A percentile compares a stretch with the other conserved stretches of the same genome.
phyloP scores from a whole-genome alignment of 2,329 filamentous ascomycete genomes.

The Monilinia polystroma region DNA sequence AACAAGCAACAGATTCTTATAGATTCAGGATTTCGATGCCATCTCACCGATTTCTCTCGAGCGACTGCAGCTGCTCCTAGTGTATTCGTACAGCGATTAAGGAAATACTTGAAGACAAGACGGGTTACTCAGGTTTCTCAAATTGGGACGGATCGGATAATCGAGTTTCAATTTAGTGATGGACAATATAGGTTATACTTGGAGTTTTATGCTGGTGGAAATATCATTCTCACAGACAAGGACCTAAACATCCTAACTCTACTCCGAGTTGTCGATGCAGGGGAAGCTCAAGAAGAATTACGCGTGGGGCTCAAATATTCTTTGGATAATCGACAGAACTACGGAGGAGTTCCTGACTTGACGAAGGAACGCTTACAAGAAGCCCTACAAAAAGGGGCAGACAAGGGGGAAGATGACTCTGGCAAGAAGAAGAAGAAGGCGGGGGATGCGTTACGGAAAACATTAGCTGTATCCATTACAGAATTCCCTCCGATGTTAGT shows the following conservation, averaged over 20 bases:
- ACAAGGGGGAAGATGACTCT: constrained; percentile 53
- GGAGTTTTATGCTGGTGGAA: constrained; percentile 95
- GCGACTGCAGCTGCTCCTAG: constrained; percentile 83
- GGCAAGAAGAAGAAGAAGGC: constrained; percentile 71
- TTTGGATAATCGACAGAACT: constrained; percentile 81
- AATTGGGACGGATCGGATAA: constrained; percentile 88
- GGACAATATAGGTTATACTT: constrained; percentile 83
- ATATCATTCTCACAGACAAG: constrained; percentile 86
- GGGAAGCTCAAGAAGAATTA: constrained; percentile 80
- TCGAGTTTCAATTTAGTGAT: constrained; percentile 91
- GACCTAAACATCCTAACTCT: constrained; percentile 80
- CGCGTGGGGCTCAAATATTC: constrained; percentile 76
- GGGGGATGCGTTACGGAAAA: constrained; percentile 74
- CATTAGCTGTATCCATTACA: constrained; percentile 78
- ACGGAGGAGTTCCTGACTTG: constrained; percentile 68
- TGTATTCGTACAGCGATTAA: constrained; percentile 77
- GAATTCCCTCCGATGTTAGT: constrained; percentile 86
- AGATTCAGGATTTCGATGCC: constrained; percentile 93
- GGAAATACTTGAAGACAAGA: constrained; percentile 85
- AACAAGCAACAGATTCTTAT: constrained; percentile 86
- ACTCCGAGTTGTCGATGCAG: constrained; percentile 75
- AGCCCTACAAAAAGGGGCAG: constrained; percentile 65
- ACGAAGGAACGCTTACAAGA: constrained; percentile 70
- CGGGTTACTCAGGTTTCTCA: constrained; percentile 78
- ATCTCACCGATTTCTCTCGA: constrained; percentile 86